Evolutionary conservation across 805 yeast species (phyloP).

Genomic region (Candida ipomoeae): DNA sequence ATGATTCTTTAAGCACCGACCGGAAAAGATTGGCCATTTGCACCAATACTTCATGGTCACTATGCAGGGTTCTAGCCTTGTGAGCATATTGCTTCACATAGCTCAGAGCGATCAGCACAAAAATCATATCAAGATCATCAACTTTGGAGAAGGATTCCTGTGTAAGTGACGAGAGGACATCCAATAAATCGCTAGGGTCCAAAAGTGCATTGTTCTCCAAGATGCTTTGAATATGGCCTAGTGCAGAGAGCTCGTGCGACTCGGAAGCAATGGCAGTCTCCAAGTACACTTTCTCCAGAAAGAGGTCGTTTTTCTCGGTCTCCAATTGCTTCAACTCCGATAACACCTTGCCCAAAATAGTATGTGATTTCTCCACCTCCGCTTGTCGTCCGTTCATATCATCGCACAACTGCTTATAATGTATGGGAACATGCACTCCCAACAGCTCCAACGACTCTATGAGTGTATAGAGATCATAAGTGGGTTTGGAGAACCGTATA

Average conservation of each 20-base stretch:
- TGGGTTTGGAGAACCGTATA: conserved; percentile 9
- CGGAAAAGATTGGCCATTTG: conserved; percentile 11
- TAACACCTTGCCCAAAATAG: conserved; percentile 14
- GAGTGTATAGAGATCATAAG: conserved; percentile 29
- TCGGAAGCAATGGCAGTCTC: conserved; percentile 3
- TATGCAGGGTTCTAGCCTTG: background rate
- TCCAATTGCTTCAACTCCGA: conserved; percentile 16
- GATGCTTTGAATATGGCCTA: background rate
- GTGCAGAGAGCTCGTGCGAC: background rate
- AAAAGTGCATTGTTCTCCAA: background rate
- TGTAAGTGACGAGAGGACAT: conserved; percentile 5
- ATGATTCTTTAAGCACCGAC: background rate
- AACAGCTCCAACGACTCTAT: conserved; percentile 33
- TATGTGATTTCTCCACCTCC: conserved; percentile 14
- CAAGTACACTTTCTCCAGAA: conserved; percentile 5
- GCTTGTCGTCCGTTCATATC: conserved; percentile 5
- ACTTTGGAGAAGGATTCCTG: conserved; percentile 2
- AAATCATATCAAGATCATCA: conserved; percentile 4
- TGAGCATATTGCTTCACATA: conserved; percentile 6
- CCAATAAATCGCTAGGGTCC: conserved; percentile 1
- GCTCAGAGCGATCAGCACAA: conserved; percentile 5
- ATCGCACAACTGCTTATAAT: conserved; percentile 34
- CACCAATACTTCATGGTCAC: background rate
- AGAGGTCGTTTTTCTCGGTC: conserved; percentile 1
- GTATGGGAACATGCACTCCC: conserved; percentile 34